Conservation (phyloP, 2,329 filamentous ascomycete species). For the Tympanopsis confertula region DNA sequence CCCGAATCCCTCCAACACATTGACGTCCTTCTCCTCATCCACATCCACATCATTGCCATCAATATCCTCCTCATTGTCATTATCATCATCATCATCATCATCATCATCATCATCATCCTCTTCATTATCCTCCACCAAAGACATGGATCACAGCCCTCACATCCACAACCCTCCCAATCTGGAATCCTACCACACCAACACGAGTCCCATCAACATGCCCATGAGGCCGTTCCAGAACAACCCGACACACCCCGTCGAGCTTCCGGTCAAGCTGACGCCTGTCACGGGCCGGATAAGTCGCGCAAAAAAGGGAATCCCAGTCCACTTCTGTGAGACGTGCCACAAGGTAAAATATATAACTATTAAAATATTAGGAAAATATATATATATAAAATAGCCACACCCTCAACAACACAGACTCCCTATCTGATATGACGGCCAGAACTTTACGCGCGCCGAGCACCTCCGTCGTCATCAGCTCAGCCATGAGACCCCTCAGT, state of each 20-base stretch:
- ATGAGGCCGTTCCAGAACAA: constrained; percentile 28
- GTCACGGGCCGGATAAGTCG: constrained; percentile 44
- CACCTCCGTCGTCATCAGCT: constrained; percentile 52
- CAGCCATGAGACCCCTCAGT: constrained; percentile 42
- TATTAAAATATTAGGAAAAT: not conserved
- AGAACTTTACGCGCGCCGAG: constrained; percentile 53
- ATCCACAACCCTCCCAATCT: too few relatives aligned
- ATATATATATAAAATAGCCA: not conserved
- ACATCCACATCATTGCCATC: too few relatives aligned
- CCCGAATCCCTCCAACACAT: too few relatives aligned
- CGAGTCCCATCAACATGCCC: constrained; percentile 13
- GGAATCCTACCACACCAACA: too few relatives aligned
- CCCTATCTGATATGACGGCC: not conserved
- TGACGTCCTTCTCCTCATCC: too few relatives aligned
- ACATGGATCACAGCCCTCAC: too few relatives aligned
- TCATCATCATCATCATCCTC: too few relatives aligned
- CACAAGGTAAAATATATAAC: constrained; percentile 29
- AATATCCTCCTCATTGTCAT: too few relatives aligned
- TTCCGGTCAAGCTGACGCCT: constrained; percentile 38
- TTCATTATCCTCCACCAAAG: too few relatives aligned
- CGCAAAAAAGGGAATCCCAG: constrained; percentile 46
- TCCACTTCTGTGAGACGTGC: constrained; percentile 41
- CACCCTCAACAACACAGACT: not conserved
- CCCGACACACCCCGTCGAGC: constrained; percentile 17
- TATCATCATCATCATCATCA: too few relatives aligned